phyloP scores from a whole-genome alignment of 352 stramenopile genomes.

The Pythium periplocum region DNA sequence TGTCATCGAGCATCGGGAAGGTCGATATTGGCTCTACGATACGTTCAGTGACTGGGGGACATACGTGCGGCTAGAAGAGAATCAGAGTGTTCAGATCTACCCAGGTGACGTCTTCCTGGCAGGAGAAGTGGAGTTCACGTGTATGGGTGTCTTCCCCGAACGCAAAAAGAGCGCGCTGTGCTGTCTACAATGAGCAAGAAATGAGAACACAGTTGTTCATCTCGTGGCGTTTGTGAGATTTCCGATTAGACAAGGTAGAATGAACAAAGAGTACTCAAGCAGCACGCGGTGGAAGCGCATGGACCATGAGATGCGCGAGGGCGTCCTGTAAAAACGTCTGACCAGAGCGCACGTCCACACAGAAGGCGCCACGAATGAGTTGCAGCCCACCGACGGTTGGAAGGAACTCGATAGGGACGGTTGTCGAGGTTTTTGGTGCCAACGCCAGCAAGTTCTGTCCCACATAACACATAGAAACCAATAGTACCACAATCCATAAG shows the following conservation, averaged over 20 bases:
- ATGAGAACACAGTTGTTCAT: too few relatives aligned
- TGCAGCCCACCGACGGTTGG: conserved; percentile 64
- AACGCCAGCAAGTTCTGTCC: conserved; percentile 58
- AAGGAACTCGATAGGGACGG: conserved; percentile 58
- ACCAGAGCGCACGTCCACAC: conserved; percentile 58
- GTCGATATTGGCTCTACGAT: conserved; percentile 72
- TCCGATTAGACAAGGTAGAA: too few relatives aligned
- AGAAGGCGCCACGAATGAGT: conserved; percentile 46
- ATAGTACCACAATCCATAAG: too few relatives aligned
- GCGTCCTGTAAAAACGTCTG: conserved; percentile 54
- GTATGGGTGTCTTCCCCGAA: conserved; percentile 52
- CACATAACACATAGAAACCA: conserved; percentile 1
- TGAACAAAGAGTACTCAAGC: neutral
- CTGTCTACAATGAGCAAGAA: conserved; percentile 29
- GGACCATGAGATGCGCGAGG: conserved; percentile 53
- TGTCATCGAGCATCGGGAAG: conserved; percentile 69
- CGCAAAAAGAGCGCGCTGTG: conserved; percentile 53
- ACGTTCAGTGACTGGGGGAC: conserved; percentile 63
- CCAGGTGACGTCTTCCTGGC: conserved; percentile 66
- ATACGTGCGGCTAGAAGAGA: conserved; percentile 69
- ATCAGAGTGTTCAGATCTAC: conserved; percentile 53
- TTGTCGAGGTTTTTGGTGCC: conserved; percentile 34
- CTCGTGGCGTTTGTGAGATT: too few relatives aligned
- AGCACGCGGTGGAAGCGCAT: conserved; percentile 14
- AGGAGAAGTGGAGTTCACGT: conserved; percentile 74